Evolutionary conservation across 2,329 filamentous ascomycete genomes (phyloP).

Genomic region (Fusarium tupiense): DNA sequence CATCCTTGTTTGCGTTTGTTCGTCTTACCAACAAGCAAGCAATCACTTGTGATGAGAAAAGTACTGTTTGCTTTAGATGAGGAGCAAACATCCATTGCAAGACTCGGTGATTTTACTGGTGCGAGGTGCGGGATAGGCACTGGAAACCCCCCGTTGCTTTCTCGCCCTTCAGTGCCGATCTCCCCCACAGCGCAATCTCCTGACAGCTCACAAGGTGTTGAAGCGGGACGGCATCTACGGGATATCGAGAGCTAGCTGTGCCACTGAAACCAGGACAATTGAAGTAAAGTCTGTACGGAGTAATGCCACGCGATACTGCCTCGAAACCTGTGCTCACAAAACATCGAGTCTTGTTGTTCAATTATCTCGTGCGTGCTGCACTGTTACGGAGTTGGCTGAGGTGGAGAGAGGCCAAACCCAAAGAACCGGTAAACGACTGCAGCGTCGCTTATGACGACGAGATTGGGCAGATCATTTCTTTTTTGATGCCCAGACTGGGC

Average conservation of each 20-base stretch:
- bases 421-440: not conserved
- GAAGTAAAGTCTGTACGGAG: not conserved
- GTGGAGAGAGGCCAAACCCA: not conserved
- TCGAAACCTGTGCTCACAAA: not conserved
- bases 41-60: not conserved
- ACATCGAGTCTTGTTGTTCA: not conserved
- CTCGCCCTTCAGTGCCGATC: conserved; percentile 19
- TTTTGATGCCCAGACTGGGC: not conserved
- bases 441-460: conserved; percentile 26
- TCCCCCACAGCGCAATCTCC: conserved; percentile 34
- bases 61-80: too few species aligned
- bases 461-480: conserved; percentile 4
- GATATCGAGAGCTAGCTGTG: not conserved
- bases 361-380: not conserved
- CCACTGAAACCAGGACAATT: not conserved
- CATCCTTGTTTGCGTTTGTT: not conserved
- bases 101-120: not conserved
- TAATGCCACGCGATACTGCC: not conserved
- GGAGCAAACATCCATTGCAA: not conserved
- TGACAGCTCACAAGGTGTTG: conserved; percentile 17
- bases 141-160: not conserved
- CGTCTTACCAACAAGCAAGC: not conserved
- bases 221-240: conserved; percentile 4
- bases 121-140: not conserved
- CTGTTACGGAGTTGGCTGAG: not conserved